phyloP scores from a whole-genome alignment of 257 asterid species.

The Osmanthus fragrans region DNA sequence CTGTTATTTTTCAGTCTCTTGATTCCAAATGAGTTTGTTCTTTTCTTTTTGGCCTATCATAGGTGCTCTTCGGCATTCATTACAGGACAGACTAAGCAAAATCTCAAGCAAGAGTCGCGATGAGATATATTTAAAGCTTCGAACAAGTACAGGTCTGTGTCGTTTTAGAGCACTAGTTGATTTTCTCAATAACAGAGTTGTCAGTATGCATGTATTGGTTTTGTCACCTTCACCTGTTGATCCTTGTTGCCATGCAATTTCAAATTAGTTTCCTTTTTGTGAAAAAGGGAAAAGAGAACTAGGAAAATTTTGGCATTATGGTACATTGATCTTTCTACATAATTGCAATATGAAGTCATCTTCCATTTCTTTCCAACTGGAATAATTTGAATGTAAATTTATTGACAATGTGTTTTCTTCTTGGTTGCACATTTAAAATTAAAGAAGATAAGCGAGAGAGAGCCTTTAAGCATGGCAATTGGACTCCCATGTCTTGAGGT shows the following conservation, averaged over 20 bases:
- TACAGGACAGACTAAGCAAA: slow-evolving; percentile 89
- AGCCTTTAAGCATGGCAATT: not conserved
- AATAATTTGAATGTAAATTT: not conserved
- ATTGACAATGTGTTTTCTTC: slow-evolving; percentile 1
- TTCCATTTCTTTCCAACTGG: not conserved
- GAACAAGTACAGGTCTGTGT: slow-evolving; percentile 89
- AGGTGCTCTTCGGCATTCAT: slow-evolving; percentile 97
- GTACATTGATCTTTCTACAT: not conserved
- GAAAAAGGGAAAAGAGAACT: slow-evolving; percentile 5
- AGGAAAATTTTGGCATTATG: not conserved
- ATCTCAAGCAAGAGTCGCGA: slow-evolving; percentile 82
- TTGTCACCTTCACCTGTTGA: slow-evolving; percentile 5
- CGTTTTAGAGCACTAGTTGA: slow-evolving; percentile 12
- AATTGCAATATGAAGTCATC: slow-evolving; percentile 10
- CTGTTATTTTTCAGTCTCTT: slow-evolving; percentile 13
- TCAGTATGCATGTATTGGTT: slow-evolving; percentile 1
- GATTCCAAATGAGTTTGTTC: slow-evolving; percentile 18
- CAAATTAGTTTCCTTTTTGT: not conserved
- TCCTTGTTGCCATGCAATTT: not conserved
- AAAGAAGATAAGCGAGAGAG: not conserved
- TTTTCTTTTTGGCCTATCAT: slow-evolving; percentile 25
- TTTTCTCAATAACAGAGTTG: not conserved
- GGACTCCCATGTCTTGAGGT: not conserved
- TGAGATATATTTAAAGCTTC: slow-evolving; percentile 88
- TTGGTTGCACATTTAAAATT: not conserved